Percentiles rank a stretch among this genome's conserved stretches.
Evolutionary conservation across 805 yeast genomes (phyloP).

Genomic region (Yarrowia bubula): DNA sequence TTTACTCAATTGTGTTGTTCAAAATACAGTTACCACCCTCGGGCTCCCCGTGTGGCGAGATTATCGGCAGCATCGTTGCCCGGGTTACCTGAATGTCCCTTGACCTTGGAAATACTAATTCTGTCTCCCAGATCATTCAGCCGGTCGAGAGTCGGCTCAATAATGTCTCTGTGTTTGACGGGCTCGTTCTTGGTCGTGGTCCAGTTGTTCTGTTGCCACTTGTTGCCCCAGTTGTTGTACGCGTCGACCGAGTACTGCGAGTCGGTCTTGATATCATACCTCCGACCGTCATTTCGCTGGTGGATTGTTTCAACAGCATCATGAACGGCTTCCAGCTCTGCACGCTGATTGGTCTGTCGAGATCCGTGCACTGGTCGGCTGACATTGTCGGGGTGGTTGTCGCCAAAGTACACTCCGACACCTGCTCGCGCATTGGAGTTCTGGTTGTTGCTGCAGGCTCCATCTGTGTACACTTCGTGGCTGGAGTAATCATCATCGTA

Average conservation of each 20-base stretch:
- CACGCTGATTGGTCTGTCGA: background rate
- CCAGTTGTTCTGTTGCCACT: background rate
- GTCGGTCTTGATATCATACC: background rate
- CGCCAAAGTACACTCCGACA: slow-evolving; percentile 1
- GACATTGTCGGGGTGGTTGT: background rate
- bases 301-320: background rate
- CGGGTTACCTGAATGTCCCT: background rate
- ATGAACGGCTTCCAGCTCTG: slow-evolving; percentile 3
- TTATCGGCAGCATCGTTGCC: background rate
- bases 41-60: background rate
- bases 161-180: background rate
- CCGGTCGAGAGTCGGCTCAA: background rate
- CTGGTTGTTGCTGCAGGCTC: background rate
- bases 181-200: background rate
- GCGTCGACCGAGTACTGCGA: background rate
- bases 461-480: slow-evolving; percentile 13
- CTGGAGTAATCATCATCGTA: background rate
- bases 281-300: background rate
- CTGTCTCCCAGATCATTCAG: background rate
- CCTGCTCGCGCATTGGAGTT: background rate
- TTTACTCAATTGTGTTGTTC: too few species aligned
- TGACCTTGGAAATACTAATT: background rate
- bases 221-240: background rate
- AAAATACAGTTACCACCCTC: background rate
- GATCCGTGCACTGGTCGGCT: background rate